A percentile compares a stretch with the other conserved stretches of the same genome.
These are phyloP conservation scores for Austropuccinia psidii DNA, from an alignment of 1,284 basidiomycete genomes.

Conservation along the genomic window DNA sequence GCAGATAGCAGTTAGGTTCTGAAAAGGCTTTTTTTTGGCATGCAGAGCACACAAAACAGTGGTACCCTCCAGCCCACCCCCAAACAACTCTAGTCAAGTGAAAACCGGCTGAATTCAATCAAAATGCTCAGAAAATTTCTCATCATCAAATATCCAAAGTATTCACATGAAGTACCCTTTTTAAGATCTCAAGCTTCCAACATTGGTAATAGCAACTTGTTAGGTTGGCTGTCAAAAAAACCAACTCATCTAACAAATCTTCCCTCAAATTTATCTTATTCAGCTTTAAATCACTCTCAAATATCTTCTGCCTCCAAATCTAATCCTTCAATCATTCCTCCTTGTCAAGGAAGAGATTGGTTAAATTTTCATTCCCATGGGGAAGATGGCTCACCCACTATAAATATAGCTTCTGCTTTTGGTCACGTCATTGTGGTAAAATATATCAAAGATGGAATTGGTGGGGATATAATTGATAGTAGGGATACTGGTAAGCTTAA, in stretches of 20 bases:
- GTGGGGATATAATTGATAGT: constrained; percentile 22
- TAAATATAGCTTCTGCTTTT: constrained; percentile 33
- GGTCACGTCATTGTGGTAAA: constrained; percentile 26
- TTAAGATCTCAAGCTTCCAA: constrained; percentile 12
- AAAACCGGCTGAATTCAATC: too few species aligned
- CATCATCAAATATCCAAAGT: neutral
- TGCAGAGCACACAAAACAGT: too few species aligned
- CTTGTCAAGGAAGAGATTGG: constrained; percentile 8
- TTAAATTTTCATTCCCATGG: constrained; percentile 17
- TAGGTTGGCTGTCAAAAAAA: constrained; percentile 23
- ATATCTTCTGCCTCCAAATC: neutral
- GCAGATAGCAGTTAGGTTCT: too few species aligned
- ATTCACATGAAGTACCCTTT: constrained; percentile 18
- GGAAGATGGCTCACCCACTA: constrained; percentile 32
- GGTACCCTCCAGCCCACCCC: too few species aligned
- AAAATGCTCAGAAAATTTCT: too few species aligned
- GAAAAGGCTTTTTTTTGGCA: too few species aligned
- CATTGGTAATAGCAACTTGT: constrained; percentile 29
- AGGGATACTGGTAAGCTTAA: constrained; percentile 35
- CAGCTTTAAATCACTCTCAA: neutral
- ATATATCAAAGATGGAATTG: constrained; percentile 30
- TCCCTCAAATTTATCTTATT: neutral
- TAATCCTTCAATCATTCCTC: neutral
- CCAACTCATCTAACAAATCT: neutral
- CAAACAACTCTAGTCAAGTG: too few species aligned